A percentile compares a stretch with the other conserved stretches of the same genome.
Evolutionary conservation across 352 stramenopile genomes (phyloP).

Genomic region (Globisporangium heterothallicum): DNA sequence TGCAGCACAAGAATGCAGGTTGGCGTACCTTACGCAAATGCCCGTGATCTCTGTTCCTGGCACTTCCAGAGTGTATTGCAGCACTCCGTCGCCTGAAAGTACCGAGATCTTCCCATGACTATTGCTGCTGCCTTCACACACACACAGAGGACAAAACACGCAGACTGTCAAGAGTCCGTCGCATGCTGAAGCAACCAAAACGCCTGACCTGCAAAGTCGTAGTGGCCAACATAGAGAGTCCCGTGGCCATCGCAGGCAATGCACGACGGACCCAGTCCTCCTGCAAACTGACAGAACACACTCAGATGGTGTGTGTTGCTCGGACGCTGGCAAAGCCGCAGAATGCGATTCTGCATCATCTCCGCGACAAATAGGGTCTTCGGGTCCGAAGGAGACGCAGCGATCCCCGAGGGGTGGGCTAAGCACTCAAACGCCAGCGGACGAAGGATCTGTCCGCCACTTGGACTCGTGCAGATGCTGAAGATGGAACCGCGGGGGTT

Average conservation of each 20-base stretch:
- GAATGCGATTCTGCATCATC: constrained; percentile 75
- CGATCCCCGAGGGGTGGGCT: constrained; percentile 75
- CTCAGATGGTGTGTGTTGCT: constrained; percentile 63
- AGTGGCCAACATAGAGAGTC: constrained; percentile 75
- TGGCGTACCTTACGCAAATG: constrained; percentile 55
- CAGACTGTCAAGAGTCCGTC: too few species aligned
- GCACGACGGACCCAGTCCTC: constrained; percentile 72
- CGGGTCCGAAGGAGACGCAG: constrained; percentile 21
- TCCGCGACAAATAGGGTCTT: constrained; percentile 68
- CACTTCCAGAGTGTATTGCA: constrained; percentile 48
- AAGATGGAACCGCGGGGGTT: constrained; percentile 72
- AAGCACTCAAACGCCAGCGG: constrained; percentile 69
- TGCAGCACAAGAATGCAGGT: constrained; percentile 7
- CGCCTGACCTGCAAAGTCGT: constrained; percentile 68
- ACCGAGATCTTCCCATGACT: constrained; percentile 61
- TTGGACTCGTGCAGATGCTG: constrained; percentile 57
- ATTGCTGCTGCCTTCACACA: constrained; percentile 18
- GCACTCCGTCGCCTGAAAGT: constrained; percentile 36
- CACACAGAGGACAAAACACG: background rate
- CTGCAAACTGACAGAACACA: constrained; percentile 82
- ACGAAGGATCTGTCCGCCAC: constrained; percentile 65
- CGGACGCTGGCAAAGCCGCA: constrained; percentile 63
- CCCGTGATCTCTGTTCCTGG: constrained; percentile 72
- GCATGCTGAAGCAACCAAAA: too few species aligned
- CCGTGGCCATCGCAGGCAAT: constrained; percentile 56